Evolutionary conservation across 2,329 filamentous ascomycete genomes (phyloP).

Genomic region (Massarina eburnea): DNA sequence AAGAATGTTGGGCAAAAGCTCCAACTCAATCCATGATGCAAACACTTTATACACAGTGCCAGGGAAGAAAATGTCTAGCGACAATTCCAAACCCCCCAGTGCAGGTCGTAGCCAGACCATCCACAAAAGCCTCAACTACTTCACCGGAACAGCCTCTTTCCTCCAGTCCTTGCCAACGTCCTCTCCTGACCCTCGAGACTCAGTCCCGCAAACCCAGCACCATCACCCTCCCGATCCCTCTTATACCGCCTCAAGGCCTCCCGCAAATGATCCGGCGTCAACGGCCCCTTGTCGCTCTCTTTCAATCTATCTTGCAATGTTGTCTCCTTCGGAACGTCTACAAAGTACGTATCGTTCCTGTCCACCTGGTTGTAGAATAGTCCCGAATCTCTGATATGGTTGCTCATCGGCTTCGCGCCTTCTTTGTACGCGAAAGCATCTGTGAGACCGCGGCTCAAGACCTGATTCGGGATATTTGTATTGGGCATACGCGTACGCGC

Average conservation of each 20-base stretch:
- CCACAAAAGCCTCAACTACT: neutral
- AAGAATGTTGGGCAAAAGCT: too few relatives aligned
- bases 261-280: constrained; percentile 73
- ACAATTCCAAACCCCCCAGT: too few relatives aligned
- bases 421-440: constrained; percentile 34
- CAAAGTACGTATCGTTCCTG: constrained; percentile 27
- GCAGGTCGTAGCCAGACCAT: too few relatives aligned
- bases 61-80: too few relatives aligned
- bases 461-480: constrained; percentile 23
- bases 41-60: too few relatives aligned
- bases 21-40: too few relatives aligned
- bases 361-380: constrained; percentile 27
- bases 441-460: constrained; percentile 30
- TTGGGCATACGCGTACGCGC: constrained; percentile 44
- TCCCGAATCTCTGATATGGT: constrained; percentile 30
- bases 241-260: constrained; percentile 73
- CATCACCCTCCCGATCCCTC: constrained; percentile 62
- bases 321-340: constrained; percentile 27
- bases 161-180: constrained; percentile 48
- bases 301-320: constrained; percentile 30
- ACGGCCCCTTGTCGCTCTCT: constrained; percentile 53
- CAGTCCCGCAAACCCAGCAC: constrained; percentile 54
- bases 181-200: constrained; percentile 52
- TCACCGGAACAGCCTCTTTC: constrained; percentile 49
- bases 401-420: constrained; percentile 30